These are phyloP conservation scores for Zygoascus flipseniorum DNA, from an alignment of 805 yeast species.

Conservation along the genomic window DNA sequence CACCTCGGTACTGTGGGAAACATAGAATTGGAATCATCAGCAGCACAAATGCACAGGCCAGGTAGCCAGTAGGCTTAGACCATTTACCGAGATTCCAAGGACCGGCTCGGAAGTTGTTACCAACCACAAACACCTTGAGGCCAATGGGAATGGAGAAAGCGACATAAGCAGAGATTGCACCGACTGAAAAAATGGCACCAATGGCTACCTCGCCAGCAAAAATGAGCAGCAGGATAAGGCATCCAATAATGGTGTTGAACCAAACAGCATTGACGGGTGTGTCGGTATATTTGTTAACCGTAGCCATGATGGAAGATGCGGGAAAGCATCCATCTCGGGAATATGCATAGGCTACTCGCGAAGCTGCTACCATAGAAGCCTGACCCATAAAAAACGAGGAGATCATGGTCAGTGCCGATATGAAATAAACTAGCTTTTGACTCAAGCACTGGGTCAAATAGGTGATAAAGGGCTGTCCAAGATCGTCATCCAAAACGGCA, in stretches of 20 bases:
- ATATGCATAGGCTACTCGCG: constrained; percentile 59
- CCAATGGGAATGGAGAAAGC: constrained; percentile 60
- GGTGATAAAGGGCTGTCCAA: constrained; percentile 55
- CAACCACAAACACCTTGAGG: constrained; percentile 47
- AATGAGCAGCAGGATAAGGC: constrained; percentile 45
- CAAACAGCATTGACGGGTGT: constrained; percentile 59
- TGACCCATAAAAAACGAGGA: constrained; percentile 44
- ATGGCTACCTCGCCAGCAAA: constrained; percentile 61
- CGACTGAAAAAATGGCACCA: constrained; percentile 64
- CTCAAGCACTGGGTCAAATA: constrained; percentile 43
- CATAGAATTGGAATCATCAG: constrained; percentile 54
- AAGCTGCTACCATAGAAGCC: constrained; percentile 56
- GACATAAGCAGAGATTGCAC: constrained; percentile 60
- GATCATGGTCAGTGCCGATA: constrained; percentile 37
- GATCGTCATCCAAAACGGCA: constrained; percentile 37
- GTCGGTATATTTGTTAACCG: constrained; percentile 42
- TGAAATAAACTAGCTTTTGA: constrained; percentile 33
- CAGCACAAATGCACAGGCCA: constrained; percentile 42
- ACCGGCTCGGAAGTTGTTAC: constrained; percentile 48
- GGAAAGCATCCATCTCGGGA: constrained; percentile 66
- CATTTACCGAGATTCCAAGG: constrained; percentile 58
- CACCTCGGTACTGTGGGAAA: constrained; percentile 43
- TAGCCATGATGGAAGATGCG: constrained; percentile 39
- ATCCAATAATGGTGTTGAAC: constrained; percentile 48
- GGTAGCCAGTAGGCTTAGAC: constrained; percentile 40